A percentile compares a stretch with the other conserved stretches of the same genome.
Evolutionary conservation across 257 asterid species (phyloP).

Genomic region (Solanum chmielewskii): DNA sequence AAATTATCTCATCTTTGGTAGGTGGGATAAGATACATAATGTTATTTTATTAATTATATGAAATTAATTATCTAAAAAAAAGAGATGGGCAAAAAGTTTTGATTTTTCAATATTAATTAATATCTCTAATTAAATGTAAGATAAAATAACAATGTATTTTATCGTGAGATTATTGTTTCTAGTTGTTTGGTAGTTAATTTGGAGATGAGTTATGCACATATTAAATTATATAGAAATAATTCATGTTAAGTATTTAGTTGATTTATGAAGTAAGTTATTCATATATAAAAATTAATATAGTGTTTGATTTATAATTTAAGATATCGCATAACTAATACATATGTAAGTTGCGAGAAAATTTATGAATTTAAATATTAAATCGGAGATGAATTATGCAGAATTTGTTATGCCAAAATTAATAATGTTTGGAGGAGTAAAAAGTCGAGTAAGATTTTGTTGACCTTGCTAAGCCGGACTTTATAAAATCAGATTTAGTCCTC

Average conservation of each 20-base stretch:
- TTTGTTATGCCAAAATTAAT: not conserved
- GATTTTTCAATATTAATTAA: rapidly evolving
- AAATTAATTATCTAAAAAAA: not conserved
- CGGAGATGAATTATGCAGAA: not conserved
- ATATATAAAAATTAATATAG: not conserved
- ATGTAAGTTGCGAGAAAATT: too few species aligned
- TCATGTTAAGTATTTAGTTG: not conserved
- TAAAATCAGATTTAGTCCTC: not conserved
- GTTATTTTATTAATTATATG: not conserved
- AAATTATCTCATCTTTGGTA: too few species aligned
- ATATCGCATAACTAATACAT: not conserved
- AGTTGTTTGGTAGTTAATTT: not conserved
- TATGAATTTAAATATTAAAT: not conserved
- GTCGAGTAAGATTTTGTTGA: not conserved
- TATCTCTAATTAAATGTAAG: not conserved
- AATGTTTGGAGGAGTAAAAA: not conserved
- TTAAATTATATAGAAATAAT: not conserved
- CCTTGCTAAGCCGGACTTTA: not conserved
- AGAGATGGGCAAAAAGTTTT: too few species aligned
- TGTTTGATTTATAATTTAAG: not conserved
- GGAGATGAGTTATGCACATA: not conserved
- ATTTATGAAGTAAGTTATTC: not conserved
- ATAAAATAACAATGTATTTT: not conserved
- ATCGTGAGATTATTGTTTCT: not conserved
- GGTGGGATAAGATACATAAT: not conserved